phyloP scores from a whole-genome alignment of 192 early-diverging fungal species.

The Coemansia sp. region DNA sequence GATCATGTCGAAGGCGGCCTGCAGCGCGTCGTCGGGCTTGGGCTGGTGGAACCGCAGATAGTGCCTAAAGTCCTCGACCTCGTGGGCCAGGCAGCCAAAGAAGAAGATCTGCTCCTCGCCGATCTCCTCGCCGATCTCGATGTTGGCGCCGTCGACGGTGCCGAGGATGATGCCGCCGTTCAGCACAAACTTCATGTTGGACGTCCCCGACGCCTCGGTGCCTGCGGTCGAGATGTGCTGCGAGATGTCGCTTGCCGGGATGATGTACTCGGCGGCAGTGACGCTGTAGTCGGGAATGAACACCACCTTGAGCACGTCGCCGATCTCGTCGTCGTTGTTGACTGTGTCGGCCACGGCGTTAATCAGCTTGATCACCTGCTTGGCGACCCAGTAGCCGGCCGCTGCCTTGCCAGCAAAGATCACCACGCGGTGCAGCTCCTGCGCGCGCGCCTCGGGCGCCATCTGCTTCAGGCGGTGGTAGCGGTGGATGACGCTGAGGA shows the following conservation, averaged over 20 bases:
- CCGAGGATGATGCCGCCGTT: constrained; percentile 98
- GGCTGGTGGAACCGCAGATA: constrained; percentile 79
- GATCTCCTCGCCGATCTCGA: constrained; percentile 97
- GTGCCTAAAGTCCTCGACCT: constrained; percentile 95
- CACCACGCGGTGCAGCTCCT: constrained; percentile 71
- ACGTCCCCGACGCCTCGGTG: constrained; percentile 98
- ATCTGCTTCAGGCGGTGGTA: constrained; percentile 85
- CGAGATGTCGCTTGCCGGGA: constrained; percentile 97
- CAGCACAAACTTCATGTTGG: constrained; percentile 99
- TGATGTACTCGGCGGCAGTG: constrained; percentile 91
- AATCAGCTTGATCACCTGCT: constrained; percentile 98
- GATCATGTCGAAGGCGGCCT: constrained; percentile 79
- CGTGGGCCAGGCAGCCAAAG: constrained; percentile 88
- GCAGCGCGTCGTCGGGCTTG: constrained; percentile 76
- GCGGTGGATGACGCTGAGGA: constrained; percentile 91
- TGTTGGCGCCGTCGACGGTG: constrained; percentile 97
- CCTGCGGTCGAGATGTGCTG: constrained; percentile 99
- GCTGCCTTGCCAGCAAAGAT: constrained; percentile 98
- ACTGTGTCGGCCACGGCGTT: constrained; percentile 88
- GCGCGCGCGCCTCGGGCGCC: constrained; percentile 62
- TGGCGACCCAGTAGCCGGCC: constrained; percentile 98
- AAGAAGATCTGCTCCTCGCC: constrained; percentile 97
- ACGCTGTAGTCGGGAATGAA: constrained; percentile 99
- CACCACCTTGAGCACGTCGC: constrained; percentile 87
- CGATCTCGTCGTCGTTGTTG: constrained; percentile 81